Percentiles rank a stretch among this genome's conserved stretches.
Evolutionary conservation across 768 basidiomycete genomes (phyloP).

Genomic region (Leucocoprinus birnbaumii): DNA sequence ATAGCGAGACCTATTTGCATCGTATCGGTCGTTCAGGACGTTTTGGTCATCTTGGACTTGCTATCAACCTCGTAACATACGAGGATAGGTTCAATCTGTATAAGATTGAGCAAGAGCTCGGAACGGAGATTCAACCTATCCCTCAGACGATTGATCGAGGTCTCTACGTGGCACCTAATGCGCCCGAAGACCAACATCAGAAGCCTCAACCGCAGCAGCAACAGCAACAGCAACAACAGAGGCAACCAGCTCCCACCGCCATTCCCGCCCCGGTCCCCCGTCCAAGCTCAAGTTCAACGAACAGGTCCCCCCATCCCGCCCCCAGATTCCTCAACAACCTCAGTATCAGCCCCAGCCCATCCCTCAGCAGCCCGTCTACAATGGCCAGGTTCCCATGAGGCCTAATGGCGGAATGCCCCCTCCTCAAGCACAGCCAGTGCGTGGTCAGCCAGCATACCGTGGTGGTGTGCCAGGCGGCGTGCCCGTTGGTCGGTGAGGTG

Average conservation of each 20-base stretch:
- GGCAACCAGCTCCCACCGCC: slow-evolving; percentile 16
- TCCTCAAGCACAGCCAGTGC: slow-evolving; percentile 18
- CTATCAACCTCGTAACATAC: slow-evolving; percentile 97
- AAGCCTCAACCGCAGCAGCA: slow-evolving; percentile 26
- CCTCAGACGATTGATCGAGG: slow-evolving; percentile 88
- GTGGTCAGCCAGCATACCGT: slow-evolving; percentile 32
- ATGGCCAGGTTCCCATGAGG: slow-evolving; percentile 17
- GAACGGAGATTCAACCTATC: slow-evolving; percentile 96
- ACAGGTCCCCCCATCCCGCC: background rate
- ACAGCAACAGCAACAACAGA: slow-evolving; percentile 18
- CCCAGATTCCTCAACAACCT: background rate
- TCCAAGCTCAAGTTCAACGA: slow-evolving; percentile 11
- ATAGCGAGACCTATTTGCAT: slow-evolving; percentile 97
- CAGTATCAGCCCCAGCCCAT: slow-evolving; percentile 14
- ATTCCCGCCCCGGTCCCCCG: slow-evolving; percentile 16
- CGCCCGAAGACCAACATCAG: slow-evolving; percentile 40
- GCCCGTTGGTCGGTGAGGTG: slow-evolving; percentile 31
- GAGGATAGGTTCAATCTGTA: slow-evolving; percentile 98
- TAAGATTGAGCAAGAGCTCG: slow-evolving; percentile 97
- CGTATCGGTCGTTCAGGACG: slow-evolving; percentile 97
- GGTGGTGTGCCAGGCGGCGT: slow-evolving; percentile 25
- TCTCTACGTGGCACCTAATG: slow-evolving; percentile 85
- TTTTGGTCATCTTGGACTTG: slow-evolving; percentile 95
- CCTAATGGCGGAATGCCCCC: slow-evolving; percentile 15
- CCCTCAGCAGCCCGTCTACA: slow-evolving; percentile 11